Evolutionary conservation across 163 green algal genomes (phyloP).

Genomic region (Scenedesmus sp.): DNA sequence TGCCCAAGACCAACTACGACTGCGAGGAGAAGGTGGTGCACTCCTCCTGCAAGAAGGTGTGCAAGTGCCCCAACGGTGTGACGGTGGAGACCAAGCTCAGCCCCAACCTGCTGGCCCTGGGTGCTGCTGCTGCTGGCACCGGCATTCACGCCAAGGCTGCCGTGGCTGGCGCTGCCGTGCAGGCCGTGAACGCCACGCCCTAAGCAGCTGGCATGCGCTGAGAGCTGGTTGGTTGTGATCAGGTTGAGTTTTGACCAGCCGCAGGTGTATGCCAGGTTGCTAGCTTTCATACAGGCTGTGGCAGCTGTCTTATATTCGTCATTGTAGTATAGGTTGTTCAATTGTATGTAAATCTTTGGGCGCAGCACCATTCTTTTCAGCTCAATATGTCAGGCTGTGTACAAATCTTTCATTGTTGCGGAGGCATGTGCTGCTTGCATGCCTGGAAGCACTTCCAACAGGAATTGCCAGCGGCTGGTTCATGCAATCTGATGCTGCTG

Average conservation of each 20-base stretch:
- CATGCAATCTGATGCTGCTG: slow-evolving; percentile 6
- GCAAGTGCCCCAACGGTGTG: slow-evolving; percentile 13
- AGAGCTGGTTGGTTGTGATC: neutral
- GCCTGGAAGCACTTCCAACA: neutral
- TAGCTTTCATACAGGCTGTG: neutral
- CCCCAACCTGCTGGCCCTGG: neutral
- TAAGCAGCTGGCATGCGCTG: neutral
- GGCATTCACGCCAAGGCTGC: neutral
- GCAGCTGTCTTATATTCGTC: neutral
- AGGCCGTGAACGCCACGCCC: neutral
- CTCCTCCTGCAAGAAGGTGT: neutral
- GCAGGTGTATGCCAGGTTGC: neutral
- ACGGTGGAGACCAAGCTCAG: neutral
- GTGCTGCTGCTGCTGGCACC: neutral
- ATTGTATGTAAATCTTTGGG: neutral
- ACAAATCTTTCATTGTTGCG: neutral
- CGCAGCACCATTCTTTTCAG: neutral
- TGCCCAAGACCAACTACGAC: neutral
- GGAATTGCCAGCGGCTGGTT: neutral
- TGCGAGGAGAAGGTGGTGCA: slow-evolving; percentile 12
- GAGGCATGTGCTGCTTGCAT: neutral
- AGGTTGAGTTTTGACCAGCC: neutral
- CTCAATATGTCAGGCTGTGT: neutral
- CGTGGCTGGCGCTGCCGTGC: neutral
- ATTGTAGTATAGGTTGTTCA: neutral